Percentiles rank a stretch among this genome's conserved stretches.
Conservation (phyloP, 169 alveolate genomes). For the Eimeria tenella region DNA sequence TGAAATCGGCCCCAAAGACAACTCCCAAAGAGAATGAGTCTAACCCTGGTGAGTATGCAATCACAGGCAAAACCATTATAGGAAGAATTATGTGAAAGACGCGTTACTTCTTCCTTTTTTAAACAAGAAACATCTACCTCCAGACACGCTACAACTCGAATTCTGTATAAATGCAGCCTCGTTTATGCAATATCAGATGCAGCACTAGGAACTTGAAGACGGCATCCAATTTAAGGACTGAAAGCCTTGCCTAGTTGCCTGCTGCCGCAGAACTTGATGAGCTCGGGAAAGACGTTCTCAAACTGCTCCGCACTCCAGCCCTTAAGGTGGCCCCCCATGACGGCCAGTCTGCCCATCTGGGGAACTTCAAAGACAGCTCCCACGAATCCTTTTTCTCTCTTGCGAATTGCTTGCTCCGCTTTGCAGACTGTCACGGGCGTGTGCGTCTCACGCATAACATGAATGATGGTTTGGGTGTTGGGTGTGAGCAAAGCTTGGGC, state of each 20-base stretch:
- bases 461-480: constrained; percentile 23
- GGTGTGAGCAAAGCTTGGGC: neutral
- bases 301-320: constrained; percentile 46
- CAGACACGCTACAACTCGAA: too few species aligned
- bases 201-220: too few species aligned
- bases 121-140: too few species aligned
- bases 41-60: neutral
- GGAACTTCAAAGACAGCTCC: constrained; percentile 11
- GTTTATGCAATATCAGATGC: too few species aligned
- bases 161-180: too few species aligned
- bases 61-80: too few species aligned
- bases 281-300: neutral
- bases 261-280: constrained; percentile 9
- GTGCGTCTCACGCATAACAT: constrained; percentile 7
- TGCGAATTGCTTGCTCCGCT: neutral
- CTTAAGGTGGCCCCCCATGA: constrained; percentile 45
- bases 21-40: constrained; percentile 51
- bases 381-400: constrained; percentile 45
- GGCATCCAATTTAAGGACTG: neutral
- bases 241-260: neutral
- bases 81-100: too few species aligned
- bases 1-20: constrained; percentile 34
- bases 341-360: constrained; percentile 10
- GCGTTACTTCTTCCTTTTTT: too few species aligned
- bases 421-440: neutral